Base-by-base conservation (phyloP, 2,329 filamentous ascomycete genomes). In the Aspergillus versicolor region DNA sequence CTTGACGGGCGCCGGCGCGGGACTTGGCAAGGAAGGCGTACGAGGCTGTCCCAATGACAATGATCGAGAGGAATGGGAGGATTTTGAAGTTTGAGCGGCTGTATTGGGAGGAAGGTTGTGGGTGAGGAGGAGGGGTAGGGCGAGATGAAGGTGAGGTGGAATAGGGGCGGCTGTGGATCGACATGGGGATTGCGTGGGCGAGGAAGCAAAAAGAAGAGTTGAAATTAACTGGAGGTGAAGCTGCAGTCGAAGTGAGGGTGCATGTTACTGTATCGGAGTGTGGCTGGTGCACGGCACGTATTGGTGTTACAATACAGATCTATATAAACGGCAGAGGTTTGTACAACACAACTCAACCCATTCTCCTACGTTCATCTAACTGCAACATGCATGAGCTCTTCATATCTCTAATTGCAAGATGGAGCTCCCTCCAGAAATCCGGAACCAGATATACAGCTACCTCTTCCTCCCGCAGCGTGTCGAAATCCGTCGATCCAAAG, bases 371-470 rank as follows among this genome's bases (percentile, higher is more conserved):
- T 22, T 13, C 17, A 19, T 43, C 19, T 12, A 21, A 22, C 41
- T 22, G 9, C 17, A 43, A 9, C 41, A n/a, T 13, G 7, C 17
- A 17, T 3, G 8, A 7, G 3, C 30, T 32, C 40, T 42, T 21
- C 19, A 82, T 30, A 76, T 2, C 22, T 34, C 30, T 6, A 12
- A 9, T 13, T n/a, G 24, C 37, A 37, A 34, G n/a, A 54, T 54
- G 54, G n/a, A 38, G 7, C 41, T 92, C 1, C 89, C 89, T 0
- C 81, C 84, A 0, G 89, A 92, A 68, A 72, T 92, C 30, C 86
- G 89, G 7, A 77, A 88, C 58, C 84, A 85, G 64, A 82, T 92
- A 12, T 92, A 91, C 69, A 81, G 79, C 40, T 78, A 85, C 63
- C 81, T 86, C 61, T 88, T 91, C 61, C 72, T 78, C 4, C 53